A percentile compares a stretch with the other conserved stretches of the same genome.
Evolutionary conservation across 192 early-diverging fungal genomes (phyloP).

Genomic region (Chytriomyces sp.): DNA sequence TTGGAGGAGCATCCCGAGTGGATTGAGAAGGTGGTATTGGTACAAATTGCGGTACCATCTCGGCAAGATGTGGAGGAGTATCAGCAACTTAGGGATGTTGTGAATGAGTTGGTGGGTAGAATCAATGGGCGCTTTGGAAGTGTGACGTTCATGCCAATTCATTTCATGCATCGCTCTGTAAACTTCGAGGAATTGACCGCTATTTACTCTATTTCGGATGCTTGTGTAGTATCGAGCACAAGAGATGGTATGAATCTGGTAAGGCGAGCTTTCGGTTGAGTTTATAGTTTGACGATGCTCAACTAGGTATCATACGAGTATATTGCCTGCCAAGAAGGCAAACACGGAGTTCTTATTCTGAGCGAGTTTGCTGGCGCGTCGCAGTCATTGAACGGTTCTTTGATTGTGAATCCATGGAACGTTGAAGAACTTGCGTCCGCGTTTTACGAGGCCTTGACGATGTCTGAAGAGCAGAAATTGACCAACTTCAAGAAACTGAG

Average conservation of each 20-base stretch:
- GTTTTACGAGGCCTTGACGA: slow-evolving; percentile 87
- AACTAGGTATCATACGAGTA: slow-evolving; percentile 69
- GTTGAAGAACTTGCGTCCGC: slow-evolving; percentile 91
- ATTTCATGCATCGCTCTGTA: slow-evolving; percentile 97
- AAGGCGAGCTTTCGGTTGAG: not conserved
- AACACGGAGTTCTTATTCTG: slow-evolving; percentile 94
- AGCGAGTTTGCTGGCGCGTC: slow-evolving; percentile 99
- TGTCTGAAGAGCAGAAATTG: slow-evolving; percentile 79
- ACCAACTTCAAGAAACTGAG: slow-evolving; percentile 89
- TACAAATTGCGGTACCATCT: slow-evolving; percentile 98
- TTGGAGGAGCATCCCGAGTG: slow-evolving; percentile 87
- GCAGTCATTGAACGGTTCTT: slow-evolving; percentile 93
- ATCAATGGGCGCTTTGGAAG: slow-evolving; percentile 97
- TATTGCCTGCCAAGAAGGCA: slow-evolving; percentile 83
- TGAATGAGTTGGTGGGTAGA: slow-evolving; percentile 96
- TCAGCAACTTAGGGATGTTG: slow-evolving; percentile 85
- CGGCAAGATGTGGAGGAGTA: slow-evolving; percentile 99
- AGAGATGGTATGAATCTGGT: slow-evolving; percentile 99
- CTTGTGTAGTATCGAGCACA: slow-evolving; percentile 95
- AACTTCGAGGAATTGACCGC: slow-evolving; percentile 92
- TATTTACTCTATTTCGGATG: slow-evolving; percentile 94
- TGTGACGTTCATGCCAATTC: slow-evolving; percentile 97
- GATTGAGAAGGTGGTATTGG: slow-evolving; percentile 91
- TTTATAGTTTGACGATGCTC: not conserved
- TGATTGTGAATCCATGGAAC: slow-evolving; percentile 99